These are phyloP conservation scores for Leptographium lundbergii DNA, from an alignment of 2,329 filamentous ascomycete species.

Conservation along the genomic window DNA sequence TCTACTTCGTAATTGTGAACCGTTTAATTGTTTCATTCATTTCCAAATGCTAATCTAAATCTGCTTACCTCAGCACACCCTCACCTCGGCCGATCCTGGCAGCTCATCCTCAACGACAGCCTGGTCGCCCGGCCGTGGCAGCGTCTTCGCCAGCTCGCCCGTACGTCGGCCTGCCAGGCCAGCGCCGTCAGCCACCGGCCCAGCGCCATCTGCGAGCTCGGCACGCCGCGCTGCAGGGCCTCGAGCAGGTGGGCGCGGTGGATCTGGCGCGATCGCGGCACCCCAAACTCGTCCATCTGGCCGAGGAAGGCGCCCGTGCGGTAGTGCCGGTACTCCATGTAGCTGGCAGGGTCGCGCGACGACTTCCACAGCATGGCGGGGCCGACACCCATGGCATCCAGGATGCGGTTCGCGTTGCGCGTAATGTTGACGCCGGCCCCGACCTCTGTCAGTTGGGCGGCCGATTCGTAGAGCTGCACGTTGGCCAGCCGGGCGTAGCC, in stretches of 20 bases:
- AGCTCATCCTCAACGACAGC: neutral
- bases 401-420: conserved; percentile 21
- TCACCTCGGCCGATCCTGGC: neutral
- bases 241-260: conserved; percentile 10
- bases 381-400: conserved; percentile 21
- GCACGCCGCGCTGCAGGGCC: conserved; percentile 4
- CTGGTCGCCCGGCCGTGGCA: neutral
- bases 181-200: conserved; percentile 5
- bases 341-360: conserved; percentile 7
- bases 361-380: conserved; percentile 12
- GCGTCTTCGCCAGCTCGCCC: conserved; percentile 7
- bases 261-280: conserved; percentile 9
- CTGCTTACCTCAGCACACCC: neutral
- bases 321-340: conserved; percentile 19
- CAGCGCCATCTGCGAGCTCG: conserved; percentile 3
- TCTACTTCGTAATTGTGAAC: too few relatives aligned
- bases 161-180: neutral
- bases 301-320: conserved; percentile 16
- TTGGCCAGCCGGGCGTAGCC: conserved; percentile 17
- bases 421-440: conserved; percentile 23
- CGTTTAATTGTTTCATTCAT: too few relatives aligned
- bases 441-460: conserved; percentile 20
- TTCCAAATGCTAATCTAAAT: too few relatives aligned
- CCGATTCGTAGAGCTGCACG: conserved; percentile 23
- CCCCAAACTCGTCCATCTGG: conserved; percentile 10